A percentile compares a stretch with the other conserved stretches of the same genome.
These are phyloP conservation scores for Mycothermus thermophilus DNA, from an alignment of 495 filamentous ascomycete genomes.

Conservation along the genomic window DNA sequence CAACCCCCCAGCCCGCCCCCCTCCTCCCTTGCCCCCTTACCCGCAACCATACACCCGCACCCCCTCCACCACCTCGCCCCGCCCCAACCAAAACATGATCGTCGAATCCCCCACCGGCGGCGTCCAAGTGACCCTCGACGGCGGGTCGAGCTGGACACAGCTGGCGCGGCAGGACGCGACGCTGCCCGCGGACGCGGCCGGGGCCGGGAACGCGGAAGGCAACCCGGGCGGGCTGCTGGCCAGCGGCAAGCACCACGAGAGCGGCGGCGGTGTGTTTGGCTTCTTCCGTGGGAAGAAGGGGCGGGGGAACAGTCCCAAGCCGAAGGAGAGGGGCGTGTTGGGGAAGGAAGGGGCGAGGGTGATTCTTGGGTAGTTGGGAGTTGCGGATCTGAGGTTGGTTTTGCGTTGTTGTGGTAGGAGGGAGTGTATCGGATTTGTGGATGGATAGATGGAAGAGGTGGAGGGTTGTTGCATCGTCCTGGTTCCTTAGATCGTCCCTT, in stretches of 20 bases:
- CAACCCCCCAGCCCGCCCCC: slow-evolving; percentile 17
- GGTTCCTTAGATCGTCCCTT: too few species aligned
- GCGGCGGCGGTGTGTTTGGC: slow-evolving; percentile 65
- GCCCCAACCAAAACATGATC: slow-evolving; percentile 30
- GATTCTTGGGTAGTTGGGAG: slow-evolving; percentile 35
- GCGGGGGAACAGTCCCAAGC: slow-evolving; percentile 81
- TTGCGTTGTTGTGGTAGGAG: neutral
- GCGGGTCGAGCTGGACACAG: slow-evolving; percentile 77
- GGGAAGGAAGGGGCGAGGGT: slow-evolving; percentile 90
- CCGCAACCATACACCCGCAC: slow-evolving; percentile 33
- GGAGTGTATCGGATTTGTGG: too few species aligned
- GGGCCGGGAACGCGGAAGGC: slow-evolving; percentile 28
- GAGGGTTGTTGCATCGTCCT: too few species aligned
- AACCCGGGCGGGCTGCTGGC: slow-evolving; percentile 31
- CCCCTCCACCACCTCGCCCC: slow-evolving; percentile 12
- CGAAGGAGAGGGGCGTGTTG: slow-evolving; percentile 81
- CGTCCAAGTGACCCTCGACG: slow-evolving; percentile 80
- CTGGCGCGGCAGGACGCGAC: slow-evolving; percentile 70
- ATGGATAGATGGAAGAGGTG: too few species aligned
- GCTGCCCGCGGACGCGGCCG: slow-evolving; percentile 51
- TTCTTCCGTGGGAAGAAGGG: slow-evolving; percentile 84
- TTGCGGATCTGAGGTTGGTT: neutral
- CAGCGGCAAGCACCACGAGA: slow-evolving; percentile 28
- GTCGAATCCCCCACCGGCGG: slow-evolving; percentile 72
- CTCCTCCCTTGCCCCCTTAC: slow-evolving; percentile 34